Base-by-base conservation (phyloP, 345 rosid species). In the Dipteronia dyeriana region DNA sequence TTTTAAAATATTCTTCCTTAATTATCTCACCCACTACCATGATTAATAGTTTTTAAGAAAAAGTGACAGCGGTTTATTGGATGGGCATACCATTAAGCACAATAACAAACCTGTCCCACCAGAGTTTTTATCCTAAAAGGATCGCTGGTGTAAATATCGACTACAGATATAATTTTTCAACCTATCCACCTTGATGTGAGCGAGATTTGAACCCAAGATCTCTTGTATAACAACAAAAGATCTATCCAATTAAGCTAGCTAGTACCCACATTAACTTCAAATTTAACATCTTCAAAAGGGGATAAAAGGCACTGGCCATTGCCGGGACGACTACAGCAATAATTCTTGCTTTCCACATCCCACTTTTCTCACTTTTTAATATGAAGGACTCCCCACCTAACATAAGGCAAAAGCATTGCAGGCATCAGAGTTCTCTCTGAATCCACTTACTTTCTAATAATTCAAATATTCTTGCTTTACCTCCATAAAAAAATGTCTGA, bases 381-480 rank as follows among this genome's bases (percentile, higher is more conserved):
- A 62, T 29, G 0, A 34, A 70, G n/a, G 20, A 43, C 70, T 62
- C 75, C 23, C 75, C 19, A 72, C 49, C 68, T 62, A 60, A 72
- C 68, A 79, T 20, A 41, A 74, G 73, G 53, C 39, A 65, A 73
- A 76, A 57, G 70, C 76, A 63, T 51, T 13, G 66, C 25, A 54
- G 3, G 31, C 63, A 43, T 45, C 11, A 67, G 39, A 72, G 5
- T 68, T 64, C 23, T 67, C 31, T 66, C 39, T 9, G 20, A 12
- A 66, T 22, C 71, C 60, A n/a, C 23, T n/a, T 19, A 9, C 13
- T n/a, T 20, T 59, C 11, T 22, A 59, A 59, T 59, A 22, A 59
- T 57, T 57, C 63, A n/a, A 26, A 20, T 25, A 22, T 47, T 66
- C 1, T 19, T 57, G 10, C 45, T 19, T 47, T 20, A 16, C 8